These are phyloP conservation scores for Oropetium thomaeum DNA, from an alignment of 176 grass and related monocot genomes.

Conservation along the genomic window DNA sequence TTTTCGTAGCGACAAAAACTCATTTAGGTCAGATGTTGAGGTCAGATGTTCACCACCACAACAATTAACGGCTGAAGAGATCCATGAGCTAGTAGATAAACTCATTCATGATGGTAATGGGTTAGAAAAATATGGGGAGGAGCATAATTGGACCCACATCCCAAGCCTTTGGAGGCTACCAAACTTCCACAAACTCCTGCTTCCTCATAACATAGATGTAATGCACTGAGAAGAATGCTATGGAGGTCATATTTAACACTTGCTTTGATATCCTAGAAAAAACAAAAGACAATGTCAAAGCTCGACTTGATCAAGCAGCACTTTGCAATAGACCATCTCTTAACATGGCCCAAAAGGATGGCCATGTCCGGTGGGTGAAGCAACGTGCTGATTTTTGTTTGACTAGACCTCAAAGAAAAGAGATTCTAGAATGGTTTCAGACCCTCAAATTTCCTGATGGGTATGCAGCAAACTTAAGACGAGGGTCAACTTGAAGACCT, in stretches of 20 bases:
- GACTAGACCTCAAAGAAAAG: neutral
- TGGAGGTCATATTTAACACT: neutral
- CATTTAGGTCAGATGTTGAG: no score
- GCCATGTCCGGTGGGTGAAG: neutral
- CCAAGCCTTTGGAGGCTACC: neutral
- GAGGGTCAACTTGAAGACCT: neutral
- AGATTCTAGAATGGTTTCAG: neutral
- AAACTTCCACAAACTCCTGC: neutral
- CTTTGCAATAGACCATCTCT: neutral
- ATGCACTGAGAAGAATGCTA: neutral
- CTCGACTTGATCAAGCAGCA: neutral
- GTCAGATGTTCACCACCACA: no score
- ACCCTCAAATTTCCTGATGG: neutral
- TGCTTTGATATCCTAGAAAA: neutral
- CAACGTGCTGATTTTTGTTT: neutral
- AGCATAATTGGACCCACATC: neutral
- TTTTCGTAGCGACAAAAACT: neutral
- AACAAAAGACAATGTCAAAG: neutral
- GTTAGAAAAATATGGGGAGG: neutral
- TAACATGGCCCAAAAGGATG: neutral
- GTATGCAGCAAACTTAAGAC: neutral
- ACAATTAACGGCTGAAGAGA: no score
- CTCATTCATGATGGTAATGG: neutral
- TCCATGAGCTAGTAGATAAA: no score
- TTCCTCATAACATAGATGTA: neutral